Conservation (phyloP, 2,329 filamentous ascomycete species). For the Calcarisporium arbuscula region DNA sequence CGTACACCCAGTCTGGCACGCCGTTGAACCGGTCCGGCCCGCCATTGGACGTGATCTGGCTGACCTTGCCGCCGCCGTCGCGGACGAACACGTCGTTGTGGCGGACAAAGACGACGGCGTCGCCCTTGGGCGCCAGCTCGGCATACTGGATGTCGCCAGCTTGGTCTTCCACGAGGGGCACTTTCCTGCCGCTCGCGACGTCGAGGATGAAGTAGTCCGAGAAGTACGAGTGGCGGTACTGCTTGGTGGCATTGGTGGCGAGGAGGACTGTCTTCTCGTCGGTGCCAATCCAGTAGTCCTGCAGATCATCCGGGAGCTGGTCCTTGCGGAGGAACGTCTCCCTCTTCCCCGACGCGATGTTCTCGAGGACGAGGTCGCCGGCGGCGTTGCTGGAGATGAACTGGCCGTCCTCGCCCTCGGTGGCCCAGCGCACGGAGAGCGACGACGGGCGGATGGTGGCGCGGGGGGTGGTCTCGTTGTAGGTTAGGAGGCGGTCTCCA, state of each 20-base stretch:
- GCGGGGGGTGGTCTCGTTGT: constrained; percentile 50
- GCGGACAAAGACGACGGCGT: constrained; percentile 60
- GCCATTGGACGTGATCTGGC: constrained; percentile 53
- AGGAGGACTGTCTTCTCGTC: constrained; percentile 55
- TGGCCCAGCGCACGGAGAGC: constrained; percentile 50
- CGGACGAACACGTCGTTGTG: constrained; percentile 57
- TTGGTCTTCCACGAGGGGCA: constrained; percentile 52
- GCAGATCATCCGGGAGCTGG: constrained; percentile 47
- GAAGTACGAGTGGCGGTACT: constrained; percentile 63
- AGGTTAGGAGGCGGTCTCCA: constrained; percentile 50
- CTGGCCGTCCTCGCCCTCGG: constrained; percentile 52
- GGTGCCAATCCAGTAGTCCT: constrained; percentile 55
- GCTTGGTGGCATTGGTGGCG: constrained; percentile 59
- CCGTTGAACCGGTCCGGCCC: constrained; percentile 57
- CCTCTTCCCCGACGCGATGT: constrained; percentile 51
- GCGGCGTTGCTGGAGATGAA: constrained; percentile 47
- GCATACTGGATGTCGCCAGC: constrained; percentile 62
- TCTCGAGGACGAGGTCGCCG: constrained; percentile 52
- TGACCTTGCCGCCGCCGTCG: constrained; percentile 42
- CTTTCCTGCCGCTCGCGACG: constrained; percentile 47
- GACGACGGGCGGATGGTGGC: constrained; percentile 39
- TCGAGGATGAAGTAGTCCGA: constrained; percentile 61
- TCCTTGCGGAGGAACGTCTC: constrained; percentile 52
- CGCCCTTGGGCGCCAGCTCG: constrained; percentile 49
- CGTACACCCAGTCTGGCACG: constrained; percentile 77